Base-by-base conservation (phyloP, 805 yeast species). In the Teunomyces gatunensis region DNA sequence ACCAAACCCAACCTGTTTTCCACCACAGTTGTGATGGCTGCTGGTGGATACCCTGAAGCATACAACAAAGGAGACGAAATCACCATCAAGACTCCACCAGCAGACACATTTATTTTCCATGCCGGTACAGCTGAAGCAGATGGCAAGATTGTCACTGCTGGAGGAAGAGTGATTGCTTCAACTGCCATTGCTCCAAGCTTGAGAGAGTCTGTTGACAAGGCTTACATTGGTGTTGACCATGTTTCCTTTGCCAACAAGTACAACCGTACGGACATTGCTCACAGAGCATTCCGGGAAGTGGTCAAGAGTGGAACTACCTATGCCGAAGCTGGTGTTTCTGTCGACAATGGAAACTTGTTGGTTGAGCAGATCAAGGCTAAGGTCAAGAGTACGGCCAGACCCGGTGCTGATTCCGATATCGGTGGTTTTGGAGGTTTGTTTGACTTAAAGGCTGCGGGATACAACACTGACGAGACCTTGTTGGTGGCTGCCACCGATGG, bases 371-470 rank as follows among this genome's bases (percentile, higher is more conserved):
- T 94, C 70, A 94, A 94, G 71, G 81, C 84, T 44, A 81, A 84
- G 69, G 99, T 94, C 44, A 89, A 86, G 66, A 85, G 96, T 5
- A 94, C 99, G 7, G 84, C 87, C 35, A 85, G 99, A 71, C 78
- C 95, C 29, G 99, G 99, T 60, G 94, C 99, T 30, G 97, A 94
- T 62, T 88, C 97, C 12, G 96, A 90, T 57, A 94, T 94, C 58
- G 99, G 99, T 63, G 99, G 99, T 1, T 94, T 94, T 63, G 99
- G 99, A 56, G 99, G 99, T 56, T 73, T 92, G 39, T 95, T 94
- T 56, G 99, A 95, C 66, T 77, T 94, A 60, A 80, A 83, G 56
- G 83, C 84, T 44, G 96, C 96, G 39, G 98, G 98, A 5, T 94
- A 84, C 70, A 82, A 83, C 56, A 80, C 89, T 17, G 81, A 79